Evolutionary conservation across 805 yeast genomes (phyloP).

Genomic region (Cyberlindnera bimundalis): DNA sequence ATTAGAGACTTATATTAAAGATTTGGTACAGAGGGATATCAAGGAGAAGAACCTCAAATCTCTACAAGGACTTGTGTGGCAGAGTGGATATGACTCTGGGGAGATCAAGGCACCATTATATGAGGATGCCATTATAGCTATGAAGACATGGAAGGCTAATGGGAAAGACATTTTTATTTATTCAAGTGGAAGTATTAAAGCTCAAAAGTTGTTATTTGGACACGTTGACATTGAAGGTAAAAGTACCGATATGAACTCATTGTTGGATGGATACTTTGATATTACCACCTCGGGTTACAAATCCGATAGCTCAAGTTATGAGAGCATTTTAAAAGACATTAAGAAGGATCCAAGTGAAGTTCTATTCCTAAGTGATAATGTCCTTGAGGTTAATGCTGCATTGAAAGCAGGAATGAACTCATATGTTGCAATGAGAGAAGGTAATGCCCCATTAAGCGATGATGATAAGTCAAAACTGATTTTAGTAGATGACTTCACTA

Average conservation of each 20-base stretch:
- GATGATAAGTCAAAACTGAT: conserved; percentile 30
- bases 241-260: conserved; percentile 48
- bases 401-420: conserved; percentile 56
- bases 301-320: conserved; percentile 53
- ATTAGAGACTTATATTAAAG: conserved; percentile 46
- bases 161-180: conserved; percentile 57
- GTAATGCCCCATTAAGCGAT: conserved; percentile 53
- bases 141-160: conserved; percentile 38
- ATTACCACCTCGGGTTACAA: conserved; percentile 82
- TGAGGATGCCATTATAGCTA: conserved; percentile 61
- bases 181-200: conserved; percentile 86
- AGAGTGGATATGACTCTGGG: conserved; percentile 72
- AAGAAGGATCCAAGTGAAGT: conserved; percentile 33
- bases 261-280: conserved; percentile 71
- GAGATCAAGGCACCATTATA: conserved; percentile 75
- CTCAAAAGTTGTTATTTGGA: conserved; percentile 75
- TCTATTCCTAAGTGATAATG: conserved; percentile 78
- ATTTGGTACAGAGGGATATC: conserved; percentile 60
- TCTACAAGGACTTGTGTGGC: conserved; percentile 85
- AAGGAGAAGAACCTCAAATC: conserved; percentile 76
- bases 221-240: conserved; percentile 47
- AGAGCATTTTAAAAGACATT: conserved; percentile 46
- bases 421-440: conserved; percentile 64
- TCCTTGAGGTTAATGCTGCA: conserved; percentile 76
- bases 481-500: conserved; percentile 30